A percentile compares a stretch with the other conserved stretches of the same genome.
These are phyloP conservation scores for Huntiella omanensis DNA, from an alignment of 2,329 filamentous ascomycete genomes.

Conservation along the genomic window DNA sequence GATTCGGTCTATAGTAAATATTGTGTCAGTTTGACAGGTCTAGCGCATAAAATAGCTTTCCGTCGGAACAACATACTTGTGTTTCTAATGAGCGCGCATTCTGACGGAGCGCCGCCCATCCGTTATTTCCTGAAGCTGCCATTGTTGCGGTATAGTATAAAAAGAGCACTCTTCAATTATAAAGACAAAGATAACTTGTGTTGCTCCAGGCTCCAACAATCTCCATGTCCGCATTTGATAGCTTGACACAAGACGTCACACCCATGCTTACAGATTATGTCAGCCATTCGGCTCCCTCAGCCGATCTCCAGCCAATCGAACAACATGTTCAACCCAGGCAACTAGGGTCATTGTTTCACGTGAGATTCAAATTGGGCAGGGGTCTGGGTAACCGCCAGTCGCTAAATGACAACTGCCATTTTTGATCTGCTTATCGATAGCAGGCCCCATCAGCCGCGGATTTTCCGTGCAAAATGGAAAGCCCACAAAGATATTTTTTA, in stretches of 20 bases:
- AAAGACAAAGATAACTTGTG: slow-evolving; percentile 6
- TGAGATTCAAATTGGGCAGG: not conserved
- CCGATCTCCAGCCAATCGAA: not conserved
- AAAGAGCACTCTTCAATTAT: not conserved
- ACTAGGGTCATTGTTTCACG: not conserved
- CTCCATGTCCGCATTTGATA: slow-evolving; percentile 2
- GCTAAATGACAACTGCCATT: not conserved
- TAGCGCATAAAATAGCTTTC: too few species aligned
- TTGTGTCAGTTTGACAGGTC: too few species aligned
- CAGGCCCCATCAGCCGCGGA: not conserved
- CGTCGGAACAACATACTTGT: slow-evolving; percentile 40
- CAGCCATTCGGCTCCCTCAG: not conserved
- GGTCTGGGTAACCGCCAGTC: not conserved
- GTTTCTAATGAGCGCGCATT: slow-evolving; percentile 77
- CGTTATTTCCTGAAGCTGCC: slow-evolving; percentile 28
- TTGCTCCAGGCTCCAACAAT: slow-evolving; percentile 4
- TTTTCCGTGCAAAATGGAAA: slow-evolving; percentile 5
- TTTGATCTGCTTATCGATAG: slow-evolving; percentile 11
- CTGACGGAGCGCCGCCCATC: slow-evolving; percentile 89
- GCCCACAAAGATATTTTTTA: slow-evolving; percentile 10
- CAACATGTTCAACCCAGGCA: too few species aligned
- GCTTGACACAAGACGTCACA: slow-evolving; percentile 5
- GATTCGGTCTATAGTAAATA: slow-evolving; percentile 50
- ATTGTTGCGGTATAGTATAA: slow-evolving; percentile 2
- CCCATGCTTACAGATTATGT: slow-evolving; percentile 10